phyloP scores from a whole-genome alignment of 208 protist genomes.

The Crithidia bombi region DNA sequence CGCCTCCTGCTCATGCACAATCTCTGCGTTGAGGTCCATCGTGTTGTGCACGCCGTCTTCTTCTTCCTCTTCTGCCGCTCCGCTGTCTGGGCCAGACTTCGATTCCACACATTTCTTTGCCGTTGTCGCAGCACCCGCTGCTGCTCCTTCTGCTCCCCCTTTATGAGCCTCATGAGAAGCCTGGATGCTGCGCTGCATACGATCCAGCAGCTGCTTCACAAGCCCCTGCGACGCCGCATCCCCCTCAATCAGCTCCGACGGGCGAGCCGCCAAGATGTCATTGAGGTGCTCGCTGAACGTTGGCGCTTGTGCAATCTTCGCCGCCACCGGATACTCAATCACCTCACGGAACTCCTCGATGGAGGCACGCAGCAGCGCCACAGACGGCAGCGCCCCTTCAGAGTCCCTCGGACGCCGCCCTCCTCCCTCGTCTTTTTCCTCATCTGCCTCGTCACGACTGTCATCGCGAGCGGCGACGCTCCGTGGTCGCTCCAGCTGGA shows the following conservation, averaged over 20 bases:
- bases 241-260: conserved; percentile 46
- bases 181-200: conserved; percentile 39
- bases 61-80: conserved; percentile 1
- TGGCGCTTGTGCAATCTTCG: conserved; percentile 35
- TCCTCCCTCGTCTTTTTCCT: conserved; percentile 2
- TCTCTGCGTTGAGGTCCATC: conserved; percentile 78
- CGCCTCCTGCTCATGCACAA: conserved; percentile 88
- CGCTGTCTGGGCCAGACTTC: neutral
- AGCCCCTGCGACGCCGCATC: conserved; percentile 40
- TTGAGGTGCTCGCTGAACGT: conserved; percentile 67
- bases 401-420: neutral
- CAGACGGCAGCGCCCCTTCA: conserved; percentile 24
- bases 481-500: conserved; percentile 38
- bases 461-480: neutral
- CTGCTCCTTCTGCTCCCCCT: too few relatives aligned
- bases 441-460: conserved; percentile 1
- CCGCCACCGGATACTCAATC: conserved; percentile 63
- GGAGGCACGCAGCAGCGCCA: conserved; percentile 44
- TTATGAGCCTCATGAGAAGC: conserved; percentile 15
- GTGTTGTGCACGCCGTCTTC: conserved; percentile 41
- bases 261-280: conserved; percentile 38
- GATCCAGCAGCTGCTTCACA: conserved; percentile 45
- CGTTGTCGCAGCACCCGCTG: neutral
- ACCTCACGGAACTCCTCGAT: conserved; percentile 82
- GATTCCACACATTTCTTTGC: too few relatives aligned